Conservation (phyloP, 2,329 filamentous ascomycete species). For the Emydomyces testavorans region DNA sequence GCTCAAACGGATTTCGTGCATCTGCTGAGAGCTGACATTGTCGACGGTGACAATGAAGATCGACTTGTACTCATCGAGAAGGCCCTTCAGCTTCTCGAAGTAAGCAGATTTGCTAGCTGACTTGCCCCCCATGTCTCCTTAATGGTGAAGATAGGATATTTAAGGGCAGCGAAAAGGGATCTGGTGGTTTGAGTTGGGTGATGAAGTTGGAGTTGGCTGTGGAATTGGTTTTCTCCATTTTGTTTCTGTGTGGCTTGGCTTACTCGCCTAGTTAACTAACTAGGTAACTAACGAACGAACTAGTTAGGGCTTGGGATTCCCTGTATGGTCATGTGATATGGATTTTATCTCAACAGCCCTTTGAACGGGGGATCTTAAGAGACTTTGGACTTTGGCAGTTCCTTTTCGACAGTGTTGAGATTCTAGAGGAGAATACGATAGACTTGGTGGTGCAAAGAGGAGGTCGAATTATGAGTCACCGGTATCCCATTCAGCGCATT, state of each 20-base stretch:
- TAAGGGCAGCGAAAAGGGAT: constrained; percentile 66
- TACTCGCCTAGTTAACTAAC: constrained; percentile 32
- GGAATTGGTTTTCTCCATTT: constrained; percentile 16
- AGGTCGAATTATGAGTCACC: constrained; percentile 25
- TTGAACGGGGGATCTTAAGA: background rate
- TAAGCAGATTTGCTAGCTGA: constrained; percentile 85
- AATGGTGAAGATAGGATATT: constrained; percentile 91
- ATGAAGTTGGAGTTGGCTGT: constrained; percentile 18
- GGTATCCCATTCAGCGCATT: constrained; percentile 54
- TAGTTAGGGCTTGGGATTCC: no score
- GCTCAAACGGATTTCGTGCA: constrained; percentile 97
- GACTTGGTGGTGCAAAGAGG: background rate
- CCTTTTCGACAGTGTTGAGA: background rate
- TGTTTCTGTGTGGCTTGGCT: constrained; percentile 25
- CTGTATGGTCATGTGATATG: background rate
- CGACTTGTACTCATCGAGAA: constrained; percentile 92
- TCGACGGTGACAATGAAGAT: constrained; percentile 96
- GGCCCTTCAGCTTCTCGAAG: constrained; percentile 98
- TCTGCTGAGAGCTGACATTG: constrained; percentile 99
- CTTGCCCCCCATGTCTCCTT: constrained; percentile 99
- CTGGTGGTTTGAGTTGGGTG: constrained; percentile 19
- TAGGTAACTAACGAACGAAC: no score
- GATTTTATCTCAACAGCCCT: background rate
- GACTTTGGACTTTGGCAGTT: background rate
- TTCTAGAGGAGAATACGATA: background rate